Percentiles rank a stretch among this genome's conserved stretches.
These are phyloP conservation scores for Drechslerella dactyloides DNA, from an alignment of 2,329 filamentous ascomycete genomes.

Conservation along the genomic window DNA sequence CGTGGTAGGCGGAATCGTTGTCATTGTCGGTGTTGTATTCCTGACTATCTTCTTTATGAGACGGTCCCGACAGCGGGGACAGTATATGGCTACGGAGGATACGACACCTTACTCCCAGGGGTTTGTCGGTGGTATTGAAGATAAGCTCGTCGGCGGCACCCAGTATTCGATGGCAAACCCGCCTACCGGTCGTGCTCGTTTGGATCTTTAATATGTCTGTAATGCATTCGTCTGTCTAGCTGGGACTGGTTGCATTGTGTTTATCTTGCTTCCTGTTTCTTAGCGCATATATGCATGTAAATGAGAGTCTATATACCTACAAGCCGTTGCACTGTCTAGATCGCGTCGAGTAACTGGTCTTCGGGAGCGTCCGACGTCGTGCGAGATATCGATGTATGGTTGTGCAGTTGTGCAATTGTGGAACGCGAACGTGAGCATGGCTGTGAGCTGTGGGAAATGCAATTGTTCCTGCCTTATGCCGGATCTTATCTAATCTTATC, in stretches of 20 bases:
- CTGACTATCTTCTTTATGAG: slow-evolving; percentile 24
- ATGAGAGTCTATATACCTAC: no score
- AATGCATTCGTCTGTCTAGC: neutral
- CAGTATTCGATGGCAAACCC: slow-evolving; percentile 11
- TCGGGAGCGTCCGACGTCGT: neutral
- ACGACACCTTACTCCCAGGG: slow-evolving; percentile 19
- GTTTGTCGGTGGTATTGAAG: slow-evolving; percentile 31
- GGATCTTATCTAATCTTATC: slow-evolving; percentile 51
- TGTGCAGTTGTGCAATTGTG: no score
- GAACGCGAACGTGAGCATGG: no score
- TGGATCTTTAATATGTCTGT: neutral
- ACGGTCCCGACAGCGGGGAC: slow-evolving; percentile 16
- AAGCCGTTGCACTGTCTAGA: no score
- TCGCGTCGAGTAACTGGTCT: neutral
- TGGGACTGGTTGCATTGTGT: no score
- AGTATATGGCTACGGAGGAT: slow-evolving; percentile 2
- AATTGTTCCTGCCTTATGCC: neutral
- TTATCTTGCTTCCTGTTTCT: neutral
- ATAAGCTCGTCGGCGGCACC: slow-evolving; percentile 32
- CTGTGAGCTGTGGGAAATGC: no score
- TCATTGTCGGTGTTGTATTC: slow-evolving; percentile 18
- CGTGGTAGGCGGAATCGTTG: slow-evolving; percentile 35
- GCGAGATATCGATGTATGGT: no score
- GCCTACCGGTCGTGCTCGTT: slow-evolving; percentile 17
- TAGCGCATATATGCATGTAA: no score